Conservation (phyloP, 768 basidiomycete species). For the Roridomyces roridus region DNA sequence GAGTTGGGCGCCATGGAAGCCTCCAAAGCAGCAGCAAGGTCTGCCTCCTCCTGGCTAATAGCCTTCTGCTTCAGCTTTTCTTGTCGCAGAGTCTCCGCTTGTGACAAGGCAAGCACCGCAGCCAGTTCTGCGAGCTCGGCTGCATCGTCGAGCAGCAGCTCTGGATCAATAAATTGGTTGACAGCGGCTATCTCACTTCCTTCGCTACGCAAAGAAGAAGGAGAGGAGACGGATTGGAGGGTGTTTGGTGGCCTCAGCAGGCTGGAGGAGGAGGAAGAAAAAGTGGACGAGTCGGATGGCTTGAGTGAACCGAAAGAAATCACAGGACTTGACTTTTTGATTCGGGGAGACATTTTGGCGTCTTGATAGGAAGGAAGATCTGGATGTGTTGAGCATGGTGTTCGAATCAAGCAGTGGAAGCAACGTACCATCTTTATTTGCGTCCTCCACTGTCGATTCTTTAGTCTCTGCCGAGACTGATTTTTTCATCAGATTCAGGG, state of each 20-base stretch:
- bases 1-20: slow-evolving; percentile 44
- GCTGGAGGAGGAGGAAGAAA: slow-evolving; percentile 10
- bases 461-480: no score
- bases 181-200: slow-evolving; percentile 23
- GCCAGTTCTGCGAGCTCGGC: slow-evolving; percentile 37
- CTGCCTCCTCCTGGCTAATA: slow-evolving; percentile 63
- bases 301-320: no score
- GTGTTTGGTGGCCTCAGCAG: slow-evolving; percentile 11
- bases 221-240: neutral
- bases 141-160: slow-evolving; percentile 54
- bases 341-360: neutral
- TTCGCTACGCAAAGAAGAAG: slow-evolving; percentile 7
- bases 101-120: slow-evolving; percentile 52
- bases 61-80: slow-evolving; percentile 41
- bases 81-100: slow-evolving; percentile 42
- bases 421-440: no score
- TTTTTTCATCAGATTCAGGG: no score
- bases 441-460: no score
- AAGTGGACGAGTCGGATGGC: slow-evolving; percentile 14
- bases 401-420: no score
- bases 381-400: no score
- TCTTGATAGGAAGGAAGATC: slow-evolving; percentile 5
- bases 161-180: slow-evolving; percentile 62
- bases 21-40: slow-evolving; percentile 67
- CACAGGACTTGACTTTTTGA: neutral